A percentile compares a stretch with the other conserved stretches of the same genome.
Conservation (phyloP, 2,329 filamentous ascomycete genomes). For the Drechslera avenae region DNA sequence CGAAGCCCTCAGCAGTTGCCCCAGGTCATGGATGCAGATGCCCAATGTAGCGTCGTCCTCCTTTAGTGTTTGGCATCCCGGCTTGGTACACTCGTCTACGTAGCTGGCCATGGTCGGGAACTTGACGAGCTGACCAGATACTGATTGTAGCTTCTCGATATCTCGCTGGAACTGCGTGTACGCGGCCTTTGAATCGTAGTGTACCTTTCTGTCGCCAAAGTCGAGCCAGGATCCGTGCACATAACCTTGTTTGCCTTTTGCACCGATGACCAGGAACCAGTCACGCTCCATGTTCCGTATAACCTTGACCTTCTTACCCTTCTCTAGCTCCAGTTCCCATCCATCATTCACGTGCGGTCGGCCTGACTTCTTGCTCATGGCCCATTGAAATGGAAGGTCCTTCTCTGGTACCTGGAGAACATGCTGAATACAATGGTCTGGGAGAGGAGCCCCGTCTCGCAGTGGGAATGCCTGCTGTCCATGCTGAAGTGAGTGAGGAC, state of each 20-base stretch:
- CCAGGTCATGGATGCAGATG: constrained; percentile 40
- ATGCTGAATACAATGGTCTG: constrained; percentile 6
- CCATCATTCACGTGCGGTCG: constrained; percentile 29
- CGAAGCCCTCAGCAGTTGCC: constrained; percentile 32
- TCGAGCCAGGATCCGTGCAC: constrained; percentile 34
- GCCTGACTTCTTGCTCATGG: constrained; percentile 26
- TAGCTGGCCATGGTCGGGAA: constrained; percentile 31
- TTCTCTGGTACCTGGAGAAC: constrained; percentile 1
- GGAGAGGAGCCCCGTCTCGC: background rate
- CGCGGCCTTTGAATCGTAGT: constrained; percentile 19
- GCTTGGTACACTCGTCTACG: constrained; percentile 26
- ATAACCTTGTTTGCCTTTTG: constrained; percentile 24
- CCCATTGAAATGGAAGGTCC: constrained; percentile 20
- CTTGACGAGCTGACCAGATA: constrained; percentile 16
- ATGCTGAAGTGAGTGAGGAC: no score
- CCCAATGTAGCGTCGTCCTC: constrained; percentile 15
- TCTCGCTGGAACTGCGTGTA: constrained; percentile 27
- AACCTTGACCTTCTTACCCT: constrained; percentile 32
- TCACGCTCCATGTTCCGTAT: constrained; percentile 27
- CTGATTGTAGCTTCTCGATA: constrained; percentile 17
- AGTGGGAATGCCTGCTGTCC: background rate
- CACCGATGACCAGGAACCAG: constrained; percentile 30
- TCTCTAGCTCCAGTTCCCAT: constrained; percentile 32
- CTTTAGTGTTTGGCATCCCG: constrained; percentile 28
- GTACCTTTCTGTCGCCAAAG: constrained; percentile 20